A percentile compares a stretch with the other conserved stretches of the same genome.
Evolutionary conservation across 2,329 filamentous ascomycete species (phyloP).

Genomic region (Pseudovirgaria hyperparasitica): DNA sequence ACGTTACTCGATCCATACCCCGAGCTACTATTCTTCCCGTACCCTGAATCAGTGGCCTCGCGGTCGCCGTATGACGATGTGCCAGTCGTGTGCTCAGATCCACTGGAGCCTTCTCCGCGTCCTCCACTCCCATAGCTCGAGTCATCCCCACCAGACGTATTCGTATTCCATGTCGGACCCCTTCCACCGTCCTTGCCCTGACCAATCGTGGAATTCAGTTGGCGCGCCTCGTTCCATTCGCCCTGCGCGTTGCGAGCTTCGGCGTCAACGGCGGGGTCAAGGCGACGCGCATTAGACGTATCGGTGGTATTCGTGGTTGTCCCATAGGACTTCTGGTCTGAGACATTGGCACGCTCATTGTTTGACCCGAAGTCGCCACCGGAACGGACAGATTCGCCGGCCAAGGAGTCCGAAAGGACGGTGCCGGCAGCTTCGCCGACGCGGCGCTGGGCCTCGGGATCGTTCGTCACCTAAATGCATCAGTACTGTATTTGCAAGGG

Average conservation of each 20-base stretch:
- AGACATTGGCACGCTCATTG: conserved; percentile 42
- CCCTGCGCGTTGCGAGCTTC: conserved; percentile 31
- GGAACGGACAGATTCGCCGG: conserved; percentile 53
- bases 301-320: conserved; percentile 45
- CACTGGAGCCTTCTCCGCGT: conserved; percentile 23
- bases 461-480: conserved; percentile 33
- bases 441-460: conserved; percentile 36
- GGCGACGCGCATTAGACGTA: conserved; percentile 37
- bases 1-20: conserved; percentile 9
- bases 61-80: conserved; percentile 21
- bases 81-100: conserved; percentile 14
- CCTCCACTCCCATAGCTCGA: too few species aligned
- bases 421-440: conserved; percentile 50
- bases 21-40: conserved; percentile 12
- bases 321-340: conserved; percentile 36
- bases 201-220: conserved; percentile 27
- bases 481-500: conserved; percentile 12
- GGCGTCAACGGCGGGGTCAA: conserved; percentile 36
- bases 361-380: conserved; percentile 47
- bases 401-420: conserved; percentile 58
- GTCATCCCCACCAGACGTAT: conserved; percentile 24
- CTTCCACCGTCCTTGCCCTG: conserved; percentile 23
- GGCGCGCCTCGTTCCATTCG: conserved; percentile 24
- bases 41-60: conserved; percentile 17
- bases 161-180: conserved; percentile 21